A percentile compares a stretch with the other conserved stretches of the same genome.
Evolutionary conservation across 805 yeast genomes (phyloP).

Genomic region (Brettanomyces nanus): DNA sequence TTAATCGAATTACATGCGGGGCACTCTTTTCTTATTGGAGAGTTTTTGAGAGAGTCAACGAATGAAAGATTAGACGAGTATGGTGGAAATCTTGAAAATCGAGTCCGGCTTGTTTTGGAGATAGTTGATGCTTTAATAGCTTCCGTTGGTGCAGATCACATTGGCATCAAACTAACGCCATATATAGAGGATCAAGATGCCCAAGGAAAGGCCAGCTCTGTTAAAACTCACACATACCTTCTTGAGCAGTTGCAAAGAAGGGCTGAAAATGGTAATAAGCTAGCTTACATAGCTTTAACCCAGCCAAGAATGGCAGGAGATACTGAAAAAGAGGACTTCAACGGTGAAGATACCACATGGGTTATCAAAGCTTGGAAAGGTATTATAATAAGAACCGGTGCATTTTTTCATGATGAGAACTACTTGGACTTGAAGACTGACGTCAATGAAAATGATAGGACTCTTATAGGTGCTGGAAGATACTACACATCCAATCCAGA

Average conservation of each 20-base stretch:
- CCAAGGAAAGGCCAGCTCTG: constrained; percentile 22
- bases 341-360: constrained; percentile 9
- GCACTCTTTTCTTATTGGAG: constrained; percentile 32
- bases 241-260: constrained; percentile 32
- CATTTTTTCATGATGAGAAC: constrained; percentile 19
- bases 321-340: constrained; percentile 12
- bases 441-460: constrained; percentile 28
- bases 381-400: constrained; percentile 16
- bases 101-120: constrained; percentile 33
- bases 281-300: constrained; percentile 22
- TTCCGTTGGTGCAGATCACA: constrained; percentile 43
- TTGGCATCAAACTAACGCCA: constrained; percentile 44
- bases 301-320: constrained; percentile 22
- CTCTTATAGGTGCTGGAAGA: constrained; percentile 35
- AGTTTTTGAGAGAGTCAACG: constrained; percentile 28
- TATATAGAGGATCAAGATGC: constrained; percentile 32
- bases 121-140: constrained; percentile 42
- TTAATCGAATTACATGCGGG: constrained; percentile 35
- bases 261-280: constrained; percentile 21
- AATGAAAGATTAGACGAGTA: constrained; percentile 34
- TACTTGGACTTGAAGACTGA: constrained; percentile 7
- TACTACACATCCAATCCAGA: constrained; percentile 40
- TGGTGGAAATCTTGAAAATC: constrained; percentile 36
- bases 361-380: constrained; percentile 14
- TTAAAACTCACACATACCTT: constrained; percentile 30